phyloP scores from a whole-genome alignment of 306 rosid genomes.

The Sindora glabra region DNA sequence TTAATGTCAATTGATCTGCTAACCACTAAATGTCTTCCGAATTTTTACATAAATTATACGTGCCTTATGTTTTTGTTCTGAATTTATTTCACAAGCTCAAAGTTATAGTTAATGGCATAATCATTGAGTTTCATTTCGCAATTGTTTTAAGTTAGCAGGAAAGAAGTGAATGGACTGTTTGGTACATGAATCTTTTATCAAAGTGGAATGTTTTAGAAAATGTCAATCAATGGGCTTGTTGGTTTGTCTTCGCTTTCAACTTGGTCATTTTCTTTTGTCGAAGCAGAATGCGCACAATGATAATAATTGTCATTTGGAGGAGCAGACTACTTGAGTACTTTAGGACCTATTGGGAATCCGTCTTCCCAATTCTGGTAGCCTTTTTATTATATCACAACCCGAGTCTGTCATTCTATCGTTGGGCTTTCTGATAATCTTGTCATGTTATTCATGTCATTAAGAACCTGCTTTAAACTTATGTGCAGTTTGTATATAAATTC shows the following conservation, averaged over 20 bases:
- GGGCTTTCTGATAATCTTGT: too few relatives aligned
- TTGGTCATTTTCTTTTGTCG: neutral
- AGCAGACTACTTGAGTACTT: too few relatives aligned
- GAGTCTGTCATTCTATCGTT: too few relatives aligned
- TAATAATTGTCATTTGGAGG: too few relatives aligned
- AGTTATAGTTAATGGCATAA: neutral
- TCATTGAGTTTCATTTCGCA: conserved; percentile 10
- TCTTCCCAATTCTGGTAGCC: too few relatives aligned
- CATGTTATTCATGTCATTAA: too few relatives aligned
- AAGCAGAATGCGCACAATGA: too few relatives aligned
- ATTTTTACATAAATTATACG: conserved; percentile 2
- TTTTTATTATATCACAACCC: too few relatives aligned
- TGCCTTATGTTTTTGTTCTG: neutral
- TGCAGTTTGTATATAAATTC: too few relatives aligned
- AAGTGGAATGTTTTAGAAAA: conserved; percentile 77
- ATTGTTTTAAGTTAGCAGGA: conserved; percentile 40
- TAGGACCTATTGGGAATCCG: too few relatives aligned
- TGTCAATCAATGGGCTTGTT: conserved; percentile 92
- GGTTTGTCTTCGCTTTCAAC: conserved; percentile 54
- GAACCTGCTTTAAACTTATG: too few relatives aligned
- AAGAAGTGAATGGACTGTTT: conserved; percentile 73
- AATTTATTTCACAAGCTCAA: neutral
- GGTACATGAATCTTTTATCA: conserved; percentile 57
- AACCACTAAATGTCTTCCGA: neutral
- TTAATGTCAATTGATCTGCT: conserved; percentile 4